Evolutionary conservation across 163 green algal species (phyloP), one percentile per base, ranked within the genome.

Genomic region (Trebouxiophyceae sp.): DNA sequence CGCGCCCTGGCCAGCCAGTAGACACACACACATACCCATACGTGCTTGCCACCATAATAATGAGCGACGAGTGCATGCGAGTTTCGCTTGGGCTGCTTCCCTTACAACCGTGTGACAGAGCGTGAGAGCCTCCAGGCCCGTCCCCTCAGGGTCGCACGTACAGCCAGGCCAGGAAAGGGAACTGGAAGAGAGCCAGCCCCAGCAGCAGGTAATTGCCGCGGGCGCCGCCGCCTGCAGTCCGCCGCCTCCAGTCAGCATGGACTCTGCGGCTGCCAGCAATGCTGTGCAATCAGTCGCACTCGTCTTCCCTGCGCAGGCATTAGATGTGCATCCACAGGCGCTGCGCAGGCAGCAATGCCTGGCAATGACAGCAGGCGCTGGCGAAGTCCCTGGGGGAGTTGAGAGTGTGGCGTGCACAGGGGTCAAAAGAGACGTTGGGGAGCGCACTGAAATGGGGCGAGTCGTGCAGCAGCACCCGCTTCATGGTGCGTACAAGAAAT

Each of bases 401-500:
- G n/a, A n/a, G n/a, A n/a, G n/a, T n/a, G n/a, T n/a, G n/a, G n/a
- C n/a, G n/a, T n/a, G n/a, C n/a, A n/a, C n/a, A n/a, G n/a, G n/a
- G n/a, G n/a, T n/a, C n/a, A n/a, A n/a, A n/a, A n/a, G n/a, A n/a
- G n/a, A n/a, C n/a, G n/a, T n/a, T n/a, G n/a, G n/a, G n/a, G n/a
- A n/a, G 68, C 72, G 65, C 58, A 86, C 77, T 77, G 61, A 88
- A 87, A 23, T 87, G 71, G 29, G 81, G 67, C 1, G 85, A 74
- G 64, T 96, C 88, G 33, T 85, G 78, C 66, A 96, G 91, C 33
- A 97, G 81, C 33, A 95, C 75, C 2, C 92, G 79, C 76, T 97
- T 97, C 78, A 97, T 85, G n/a, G 89, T 96, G 29, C 91, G 84
- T n/a, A 97, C 91, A 34, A 97, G 73, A 77, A 97, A 97, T 0